Base-by-base conservation (phyloP, 2,329 filamentous ascomycete genomes). In the Colletotrichum australisinense region DNA sequence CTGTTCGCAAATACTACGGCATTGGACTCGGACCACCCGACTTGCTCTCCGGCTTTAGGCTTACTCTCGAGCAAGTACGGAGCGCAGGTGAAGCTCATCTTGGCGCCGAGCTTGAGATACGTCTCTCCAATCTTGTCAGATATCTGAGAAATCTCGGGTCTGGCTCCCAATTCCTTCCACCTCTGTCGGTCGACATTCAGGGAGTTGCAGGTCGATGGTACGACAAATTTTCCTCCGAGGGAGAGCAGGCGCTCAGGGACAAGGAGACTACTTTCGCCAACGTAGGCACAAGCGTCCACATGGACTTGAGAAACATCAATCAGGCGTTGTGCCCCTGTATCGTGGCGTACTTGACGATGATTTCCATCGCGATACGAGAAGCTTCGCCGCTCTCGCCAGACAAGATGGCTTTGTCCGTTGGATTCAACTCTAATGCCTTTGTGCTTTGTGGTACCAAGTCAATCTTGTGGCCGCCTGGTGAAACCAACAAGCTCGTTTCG, bases 1-100 rank as follows among this genome's bases (percentile, higher is more conserved):
- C 84, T 86, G 55, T 87, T 87, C 1, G 84, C 84, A 69, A 80
- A 86, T 0, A 86, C 82, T 0, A 86, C 85, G 0, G 84, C 85
- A 71, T 86, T 86, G 0, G 84, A 86, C 73, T 86, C 84, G 1
- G 81, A 83, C 83, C 85, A 86, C 0, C 78, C 83, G 3, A 86
- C 78, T 30, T 86, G 78, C 14, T 86, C 83, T 4, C 83, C 85
- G 0, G 62, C 14, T 16, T 62, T 69, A 0, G 77, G 77, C 1
- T 67, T 73, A 8, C 46, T 79, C 1, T 83, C 80, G 0, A 86
- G 80, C 3, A 80, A 77, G 67, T 87, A 87, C 0, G 85, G 85
- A 0, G 84, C 83, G 63, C 85, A 86, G 4, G 84, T 87, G 64
- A 85, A 86, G 2, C 79, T 86, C 11, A 80, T 79, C 1, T 69